These are phyloP conservation scores for Entomophthora muscae DNA, from an alignment of 371 early-diverging fungal species.

Conservation along the genomic window DNA sequence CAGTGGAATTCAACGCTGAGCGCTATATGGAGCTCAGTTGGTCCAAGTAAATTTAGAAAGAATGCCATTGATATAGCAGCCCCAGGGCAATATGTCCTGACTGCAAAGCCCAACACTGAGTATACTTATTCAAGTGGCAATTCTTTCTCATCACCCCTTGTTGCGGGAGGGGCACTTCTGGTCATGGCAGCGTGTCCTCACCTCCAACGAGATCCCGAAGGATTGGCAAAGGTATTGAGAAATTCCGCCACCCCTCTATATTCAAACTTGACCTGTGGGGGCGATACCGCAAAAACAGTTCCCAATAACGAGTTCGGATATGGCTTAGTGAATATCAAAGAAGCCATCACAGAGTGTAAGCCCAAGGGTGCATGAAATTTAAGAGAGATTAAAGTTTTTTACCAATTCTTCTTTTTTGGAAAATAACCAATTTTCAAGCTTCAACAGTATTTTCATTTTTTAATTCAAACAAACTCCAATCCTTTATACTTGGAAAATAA, in stretches of 20 bases:
- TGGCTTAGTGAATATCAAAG: constrained; percentile 1
- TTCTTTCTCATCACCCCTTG: constrained; percentile 64
- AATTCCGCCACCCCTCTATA: constrained; percentile 1
- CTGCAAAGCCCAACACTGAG: constrained; percentile 9
- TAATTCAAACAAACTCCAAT: no score
- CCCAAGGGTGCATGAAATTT: no score
- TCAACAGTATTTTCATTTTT: no score
- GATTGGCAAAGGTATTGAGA: background rate
- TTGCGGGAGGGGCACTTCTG: no score
- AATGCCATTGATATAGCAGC: constrained; percentile 18
- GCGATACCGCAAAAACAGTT: background rate
- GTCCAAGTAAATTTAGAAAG: no score
- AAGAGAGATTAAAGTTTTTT: no score
- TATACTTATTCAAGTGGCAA: constrained; percentile 16
- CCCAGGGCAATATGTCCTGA: constrained; percentile 19
- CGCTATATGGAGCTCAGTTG: background rate
- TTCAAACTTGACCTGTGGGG: background rate
- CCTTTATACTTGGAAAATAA: no score
- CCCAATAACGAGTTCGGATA: no score
- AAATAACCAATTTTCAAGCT: no score
- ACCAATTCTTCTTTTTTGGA: no score
- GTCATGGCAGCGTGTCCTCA: no score
- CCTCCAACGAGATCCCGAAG: background rate
- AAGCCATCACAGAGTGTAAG: no score
- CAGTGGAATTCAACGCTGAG: constrained; percentile 1